These are phyloP conservation scores for Voacanga thouarsii DNA, from an alignment of 257 asterid genomes.

Conservation along the genomic window DNA sequence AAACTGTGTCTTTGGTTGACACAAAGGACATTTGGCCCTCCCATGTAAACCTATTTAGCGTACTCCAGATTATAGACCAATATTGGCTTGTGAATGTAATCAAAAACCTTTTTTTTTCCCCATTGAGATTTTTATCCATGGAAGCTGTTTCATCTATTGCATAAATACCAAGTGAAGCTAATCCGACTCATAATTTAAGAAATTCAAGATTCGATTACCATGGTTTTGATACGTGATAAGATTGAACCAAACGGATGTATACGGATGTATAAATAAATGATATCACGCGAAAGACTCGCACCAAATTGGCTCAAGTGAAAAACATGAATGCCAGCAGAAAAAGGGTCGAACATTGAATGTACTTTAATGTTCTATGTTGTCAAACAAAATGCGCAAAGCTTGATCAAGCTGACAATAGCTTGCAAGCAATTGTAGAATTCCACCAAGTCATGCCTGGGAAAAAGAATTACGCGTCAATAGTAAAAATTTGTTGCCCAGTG, in stretches of 20 bases:
- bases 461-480: neutral
- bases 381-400: too few species aligned
- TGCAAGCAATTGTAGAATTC: neutral
- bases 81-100: neutral
- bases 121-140: neutral
- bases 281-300: neutral
- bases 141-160: neutral
- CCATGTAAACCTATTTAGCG: neutral
- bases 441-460: neutral
- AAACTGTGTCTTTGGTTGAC: constrained; percentile 36
- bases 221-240: neutral
- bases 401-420: neutral
- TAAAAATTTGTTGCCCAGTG: neutral
- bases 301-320: neutral
- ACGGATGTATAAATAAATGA: too few species aligned
- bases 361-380: too few species aligned
- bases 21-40: neutral
- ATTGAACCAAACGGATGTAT: too few species aligned
- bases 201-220: too few species aligned
- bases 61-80: neutral
- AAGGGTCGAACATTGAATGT: too few species aligned
- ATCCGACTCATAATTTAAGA: too few species aligned
- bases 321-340: neutral
- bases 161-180: too few species aligned
- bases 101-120: too few species aligned